Base-by-base conservation (phyloP, 108 stramenopile species). In the Cyclotella baltica region DNA sequence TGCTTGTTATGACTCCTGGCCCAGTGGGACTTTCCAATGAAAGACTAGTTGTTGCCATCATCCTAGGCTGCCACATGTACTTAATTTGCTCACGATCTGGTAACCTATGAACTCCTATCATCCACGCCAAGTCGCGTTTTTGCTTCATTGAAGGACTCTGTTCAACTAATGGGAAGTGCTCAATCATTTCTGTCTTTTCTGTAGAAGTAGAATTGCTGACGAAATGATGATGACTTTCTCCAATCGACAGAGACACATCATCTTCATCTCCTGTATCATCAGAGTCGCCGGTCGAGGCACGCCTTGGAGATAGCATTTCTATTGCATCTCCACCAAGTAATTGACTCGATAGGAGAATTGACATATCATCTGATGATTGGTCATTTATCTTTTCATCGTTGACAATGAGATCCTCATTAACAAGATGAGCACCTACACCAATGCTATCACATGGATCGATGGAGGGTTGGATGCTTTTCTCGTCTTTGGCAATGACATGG, bases 101-200 rank as follows among this genome's bases (percentile, higher is more conserved):
- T 51, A 48, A 37, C 20, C 38, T 61, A 43, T 77, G 57, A 40
- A 77, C 51, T 18, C 76, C 76, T 19, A 77, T 40, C 9, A 65
- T n/a, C 76, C 76, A 77, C 2, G 68, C 67, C 38, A 77, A 35
- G 34, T 77, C 68, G n/a, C 67, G 66, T 23, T 70, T 77, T 62
- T 48, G 11, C 27, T 51, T 70, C 38, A 22, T 61, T 34, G 4
- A 10, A 28, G 25, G 50, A 28, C 35, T 13, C 16, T 30, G 50
- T 53, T 69, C 50, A 23, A 69, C 68, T 20, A 55, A 4, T 10
- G 25, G 36, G 11, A 1, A 2, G 47, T n/a, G n/a, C n/a, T n/a
- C n/a, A n/a, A n/a, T n/a, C n/a, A n/a, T n/a, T n/a, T n/a, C n/a
- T n/a, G n/a, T n/a, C n/a, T n/a, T n/a, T n/a, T n/a, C n/a, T n/a